phyloP scores from a whole-genome alignment of 2,329 filamentous ascomycete genomes.

The Monosporascus ibericus region DNA sequence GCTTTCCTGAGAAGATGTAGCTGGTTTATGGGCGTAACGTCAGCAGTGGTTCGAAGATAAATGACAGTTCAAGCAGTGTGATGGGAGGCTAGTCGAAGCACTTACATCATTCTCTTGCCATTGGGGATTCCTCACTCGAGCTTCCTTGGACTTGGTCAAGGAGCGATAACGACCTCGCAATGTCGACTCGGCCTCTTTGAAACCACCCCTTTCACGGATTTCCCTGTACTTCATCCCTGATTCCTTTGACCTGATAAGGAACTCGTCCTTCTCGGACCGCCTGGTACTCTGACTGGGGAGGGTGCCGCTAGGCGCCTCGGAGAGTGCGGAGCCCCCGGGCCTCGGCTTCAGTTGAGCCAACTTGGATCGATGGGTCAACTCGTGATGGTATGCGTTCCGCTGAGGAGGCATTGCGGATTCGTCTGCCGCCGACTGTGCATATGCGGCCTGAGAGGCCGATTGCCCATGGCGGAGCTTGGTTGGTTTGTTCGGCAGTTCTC shows the following conservation, averaged over 20 bases:
- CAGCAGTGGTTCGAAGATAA: not conserved
- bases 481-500: conserved; percentile 20
- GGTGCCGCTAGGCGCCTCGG: not conserved
- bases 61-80: not conserved
- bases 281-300: conserved; percentile 1
- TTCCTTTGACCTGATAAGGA: conserved; percentile 47
- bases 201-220: conserved; percentile 50
- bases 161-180: conserved; percentile 62
- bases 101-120: conserved; percentile 62
- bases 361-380: conserved; percentile 4
- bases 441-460: not conserved
- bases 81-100: conserved; percentile 13
- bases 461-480: conserved; percentile 8
- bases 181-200: conserved; percentile 64
- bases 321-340: conserved; percentile 1
- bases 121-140: conserved; percentile 58
- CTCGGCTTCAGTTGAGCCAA: conserved; percentile 4
- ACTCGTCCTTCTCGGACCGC: conserved; percentile 36
- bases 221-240: conserved; percentile 59
- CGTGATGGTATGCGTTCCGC: conserved; percentile 1
- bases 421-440: conserved; percentile 6
- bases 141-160: conserved; percentile 56
- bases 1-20: conserved; percentile 38
- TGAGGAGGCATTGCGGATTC: conserved; percentile 4
- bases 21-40: conserved; percentile 21